These are phyloP conservation scores for Sphagnum magellanicum DNA, from an alignment of 228 moss, liverwort and hornwort genomes.

Conservation along the genomic window DNA sequence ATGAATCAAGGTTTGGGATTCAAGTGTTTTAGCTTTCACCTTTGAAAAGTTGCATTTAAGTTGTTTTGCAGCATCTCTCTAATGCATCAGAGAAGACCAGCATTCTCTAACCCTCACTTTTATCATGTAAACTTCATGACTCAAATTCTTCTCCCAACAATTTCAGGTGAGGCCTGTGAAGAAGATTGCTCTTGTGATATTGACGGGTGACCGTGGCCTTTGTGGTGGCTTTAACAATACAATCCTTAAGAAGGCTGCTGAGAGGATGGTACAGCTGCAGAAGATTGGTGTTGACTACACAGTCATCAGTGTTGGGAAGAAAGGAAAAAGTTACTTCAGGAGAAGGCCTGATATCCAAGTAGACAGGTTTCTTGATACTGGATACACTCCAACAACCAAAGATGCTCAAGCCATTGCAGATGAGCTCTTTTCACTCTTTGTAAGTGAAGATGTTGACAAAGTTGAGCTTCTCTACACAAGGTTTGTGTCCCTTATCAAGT, in stretches of 20 bases:
- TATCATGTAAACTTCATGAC: too few relatives aligned
- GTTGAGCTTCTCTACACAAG: conserved; percentile 55
- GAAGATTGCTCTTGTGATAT: conserved; percentile 1
- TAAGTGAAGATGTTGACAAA: conserved; percentile 15
- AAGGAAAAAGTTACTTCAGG: conserved; percentile 1
- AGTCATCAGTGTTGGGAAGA: conserved; percentile 1
- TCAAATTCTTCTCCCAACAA: too few relatives aligned
- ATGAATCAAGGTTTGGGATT: too few relatives aligned
- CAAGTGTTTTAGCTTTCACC: too few relatives aligned
- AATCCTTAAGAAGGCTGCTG: background rate
- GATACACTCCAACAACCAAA: background rate
- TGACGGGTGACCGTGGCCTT: background rate
- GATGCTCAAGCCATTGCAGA: conserved; percentile 1
- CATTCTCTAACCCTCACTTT: too few relatives aligned
- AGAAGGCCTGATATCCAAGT: background rate
- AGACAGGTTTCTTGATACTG: background rate
- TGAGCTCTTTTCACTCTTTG: background rate
- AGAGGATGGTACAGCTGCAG: background rate
- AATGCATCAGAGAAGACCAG: too few relatives aligned
- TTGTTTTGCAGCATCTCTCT: too few relatives aligned
- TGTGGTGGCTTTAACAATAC: conserved; percentile 1
- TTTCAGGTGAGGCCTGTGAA: conserved; percentile 1
- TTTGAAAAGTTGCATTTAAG: too few relatives aligned
- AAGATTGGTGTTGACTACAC: background rate
- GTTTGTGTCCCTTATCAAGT: conserved; percentile 29